Evolutionary conservation across 306 rosid genomes (phyloP), one percentile per base, ranked within the genome.

Genomic region (Quercus gilva): DNA sequence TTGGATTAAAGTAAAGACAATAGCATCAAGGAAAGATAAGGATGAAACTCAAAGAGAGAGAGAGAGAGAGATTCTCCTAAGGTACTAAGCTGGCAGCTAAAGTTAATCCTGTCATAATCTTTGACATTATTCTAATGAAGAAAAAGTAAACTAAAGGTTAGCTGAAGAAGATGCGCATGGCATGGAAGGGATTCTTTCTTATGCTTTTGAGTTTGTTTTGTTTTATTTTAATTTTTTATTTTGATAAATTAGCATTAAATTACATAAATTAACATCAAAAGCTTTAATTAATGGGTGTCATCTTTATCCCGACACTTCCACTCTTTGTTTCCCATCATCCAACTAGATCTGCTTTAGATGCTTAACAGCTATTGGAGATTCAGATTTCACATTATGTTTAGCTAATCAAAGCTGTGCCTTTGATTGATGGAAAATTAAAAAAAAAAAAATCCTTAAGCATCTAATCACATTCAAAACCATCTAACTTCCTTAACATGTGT

Each of bases 271-370:
- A 58, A 80, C 60, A 35, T 35, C 69, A 56, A 71, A 12, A 21
- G 29, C 21, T 28, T 80, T 87, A 85, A 80, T 84, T 75, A 88
- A 86, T 87, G 92, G 89, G 85, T 89, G 97, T 86, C 90, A 93
- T 88, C 83, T 90, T 87, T 87, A 83, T 93, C 76, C 98, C 98
- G 92, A 93, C 98, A 93, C 77, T 57, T 84, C 31, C 81, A 87
- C 7, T 80, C 81, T 73, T 69, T 84, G 97, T 91, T 91, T 93
- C 98, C 97, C 87, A 85, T 88, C 88, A 85, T 88, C 94, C 90
- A 87, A 86, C 96, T 12, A 49, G 17, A 49, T 93, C 81, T 75
- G 74, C 67, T 74, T 79, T 49, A 71, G 78, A 78, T 87, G 83
- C 75, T 53, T 68, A 79, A 52, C 73, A 61, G 86, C 74, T 85